phyloP scores from a whole-genome alignment of 1,139 yeast genomes.

The Nadsonia commutata region DNA sequence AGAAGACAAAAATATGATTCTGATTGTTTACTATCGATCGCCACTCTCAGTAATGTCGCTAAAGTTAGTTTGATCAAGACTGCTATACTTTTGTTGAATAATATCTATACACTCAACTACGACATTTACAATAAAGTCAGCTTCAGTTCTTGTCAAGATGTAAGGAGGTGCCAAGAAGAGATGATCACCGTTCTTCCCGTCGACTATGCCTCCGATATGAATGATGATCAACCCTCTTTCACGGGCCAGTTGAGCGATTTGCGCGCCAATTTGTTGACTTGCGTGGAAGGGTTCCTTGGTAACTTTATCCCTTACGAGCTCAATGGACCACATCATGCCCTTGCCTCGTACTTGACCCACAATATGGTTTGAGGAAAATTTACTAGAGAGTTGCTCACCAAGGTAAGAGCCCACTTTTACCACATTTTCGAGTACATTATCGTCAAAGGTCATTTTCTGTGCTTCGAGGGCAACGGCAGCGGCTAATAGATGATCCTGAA shows the following conservation, averaged over 20 bases:
- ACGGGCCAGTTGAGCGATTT: slow-evolving; percentile 16
- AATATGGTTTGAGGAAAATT: slow-evolving; percentile 4
- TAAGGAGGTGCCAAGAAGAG: slow-evolving; percentile 27
- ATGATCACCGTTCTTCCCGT: slow-evolving; percentile 26
- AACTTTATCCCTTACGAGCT: slow-evolving; percentile 35
- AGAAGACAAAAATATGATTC: no score
- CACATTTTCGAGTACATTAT: slow-evolving; percentile 34
- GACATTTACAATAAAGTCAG: slow-evolving; percentile 1
- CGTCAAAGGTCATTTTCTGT: slow-evolving; percentile 20
- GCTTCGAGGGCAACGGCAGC: slow-evolving; percentile 3
- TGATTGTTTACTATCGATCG: no score
- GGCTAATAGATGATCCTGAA: slow-evolving; percentile 3
- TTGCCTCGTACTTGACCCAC: slow-evolving; percentile 15
- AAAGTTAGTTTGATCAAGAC: no score
- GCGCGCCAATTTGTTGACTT: slow-evolving; percentile 12
- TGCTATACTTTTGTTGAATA: no score
- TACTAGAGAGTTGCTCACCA: slow-evolving; percentile 27
- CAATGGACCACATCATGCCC: slow-evolving; percentile 48
- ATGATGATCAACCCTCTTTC: slow-evolving; percentile 22
- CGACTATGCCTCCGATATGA: slow-evolving; percentile 23
- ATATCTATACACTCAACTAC: background rate
- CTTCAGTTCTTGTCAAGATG: slow-evolving; percentile 11
- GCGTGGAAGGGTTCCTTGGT: slow-evolving; percentile 31
- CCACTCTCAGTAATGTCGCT: no score
- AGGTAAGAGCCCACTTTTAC: slow-evolving; percentile 34